phyloP scores from a whole-genome alignment of 257 asterid species.

The Ligustrum vulgare region DNA sequence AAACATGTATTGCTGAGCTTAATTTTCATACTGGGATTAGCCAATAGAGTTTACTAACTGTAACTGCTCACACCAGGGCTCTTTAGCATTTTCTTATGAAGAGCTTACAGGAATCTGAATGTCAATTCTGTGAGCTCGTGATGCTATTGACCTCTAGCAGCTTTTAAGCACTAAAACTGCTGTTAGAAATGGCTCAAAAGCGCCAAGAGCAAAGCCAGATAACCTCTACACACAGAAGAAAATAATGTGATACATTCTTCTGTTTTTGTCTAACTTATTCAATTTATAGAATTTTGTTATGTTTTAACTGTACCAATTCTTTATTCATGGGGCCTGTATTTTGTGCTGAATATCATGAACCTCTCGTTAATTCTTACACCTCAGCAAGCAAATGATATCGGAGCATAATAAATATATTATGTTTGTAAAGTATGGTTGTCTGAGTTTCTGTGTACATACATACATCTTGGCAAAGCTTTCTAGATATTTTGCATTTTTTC shows the following conservation, averaged over 20 bases:
- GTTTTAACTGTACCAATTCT: not conserved
- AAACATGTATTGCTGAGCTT: not conserved
- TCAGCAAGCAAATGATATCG: not conserved
- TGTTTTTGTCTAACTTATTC: not conserved
- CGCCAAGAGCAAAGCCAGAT: not conserved
- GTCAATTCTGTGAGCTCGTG: not conserved
- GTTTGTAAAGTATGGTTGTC: not conserved
- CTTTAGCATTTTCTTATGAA: not conserved
- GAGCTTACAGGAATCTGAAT: not conserved
- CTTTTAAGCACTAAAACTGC: not conserved
- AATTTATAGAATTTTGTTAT: not conserved
- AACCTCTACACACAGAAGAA: not conserved
- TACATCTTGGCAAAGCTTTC: not conserved
- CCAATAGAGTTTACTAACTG: not conserved
- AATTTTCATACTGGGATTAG: not conserved
- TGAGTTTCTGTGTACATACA: not conserved
- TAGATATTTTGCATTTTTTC: not conserved
- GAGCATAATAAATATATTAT: not conserved
- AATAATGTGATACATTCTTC: not conserved
- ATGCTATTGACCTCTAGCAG: not conserved
- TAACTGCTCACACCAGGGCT: not conserved
- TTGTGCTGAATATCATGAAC: not conserved
- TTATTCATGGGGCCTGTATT: not conserved
- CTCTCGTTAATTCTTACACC: conserved; percentile 1
- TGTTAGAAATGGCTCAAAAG: not conserved